Conservation (phyloP, 176 grass and related monocot genomes). For the Avena eriantha region DNA sequence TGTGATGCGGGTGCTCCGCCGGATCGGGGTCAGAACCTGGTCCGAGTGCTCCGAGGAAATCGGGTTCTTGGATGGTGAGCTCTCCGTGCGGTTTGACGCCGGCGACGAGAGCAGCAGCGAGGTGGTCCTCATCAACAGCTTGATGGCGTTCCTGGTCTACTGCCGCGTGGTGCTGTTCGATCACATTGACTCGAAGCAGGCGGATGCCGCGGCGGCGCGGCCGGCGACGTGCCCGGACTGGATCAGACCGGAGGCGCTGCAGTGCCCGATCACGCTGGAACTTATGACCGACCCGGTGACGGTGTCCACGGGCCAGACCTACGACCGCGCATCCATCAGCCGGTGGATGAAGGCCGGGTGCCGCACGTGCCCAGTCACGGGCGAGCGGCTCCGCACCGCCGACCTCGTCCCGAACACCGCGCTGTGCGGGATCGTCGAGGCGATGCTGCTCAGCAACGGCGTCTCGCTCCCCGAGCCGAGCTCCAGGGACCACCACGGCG, state of each 20-base stretch:
- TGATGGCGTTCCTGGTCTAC: constrained; percentile 74
- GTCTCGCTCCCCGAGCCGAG: constrained; percentile 42
- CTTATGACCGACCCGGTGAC: constrained; percentile 91
- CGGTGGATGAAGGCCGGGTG: constrained; percentile 76
- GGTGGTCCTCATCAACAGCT: constrained; percentile 38
- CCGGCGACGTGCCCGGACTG: constrained; percentile 52
- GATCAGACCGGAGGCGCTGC: constrained; percentile 64
- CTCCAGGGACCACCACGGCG: constrained; percentile 43
- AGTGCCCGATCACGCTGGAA: constrained; percentile 88
- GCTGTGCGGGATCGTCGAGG: constrained; percentile 59
- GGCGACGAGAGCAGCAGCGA: constrained; percentile 35
- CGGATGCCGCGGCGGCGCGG: neutral
- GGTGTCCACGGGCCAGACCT: constrained; percentile 82
- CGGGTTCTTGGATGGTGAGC: constrained; percentile 55
- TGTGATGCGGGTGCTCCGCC: constrained; percentile 58
- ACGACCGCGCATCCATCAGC: constrained; percentile 77
- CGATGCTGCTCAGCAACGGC: constrained; percentile 55
- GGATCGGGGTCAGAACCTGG: constrained; percentile 67
- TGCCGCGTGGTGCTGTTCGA: constrained; percentile 82
- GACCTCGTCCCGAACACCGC: constrained; percentile 73
- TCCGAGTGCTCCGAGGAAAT: constrained; percentile 80
- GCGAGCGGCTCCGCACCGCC: constrained; percentile 56
- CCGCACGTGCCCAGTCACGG: constrained; percentile 77
- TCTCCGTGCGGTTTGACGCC: constrained; percentile 37
- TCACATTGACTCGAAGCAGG: constrained; percentile 40